Conservation (phyloP, 257 asterid genomes). For the Plantago major region DNA sequence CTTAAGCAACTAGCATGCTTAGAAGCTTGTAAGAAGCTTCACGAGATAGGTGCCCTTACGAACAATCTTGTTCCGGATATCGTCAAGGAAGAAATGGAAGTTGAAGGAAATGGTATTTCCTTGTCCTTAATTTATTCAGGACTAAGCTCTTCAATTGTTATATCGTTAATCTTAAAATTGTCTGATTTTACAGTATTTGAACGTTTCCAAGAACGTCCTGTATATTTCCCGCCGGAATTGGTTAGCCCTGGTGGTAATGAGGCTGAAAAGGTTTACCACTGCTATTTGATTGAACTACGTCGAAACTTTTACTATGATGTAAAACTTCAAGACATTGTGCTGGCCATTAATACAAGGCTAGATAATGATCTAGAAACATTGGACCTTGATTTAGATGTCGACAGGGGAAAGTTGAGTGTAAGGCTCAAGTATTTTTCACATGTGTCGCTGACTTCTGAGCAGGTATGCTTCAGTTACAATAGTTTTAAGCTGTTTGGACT, state of each 20-base stretch:
- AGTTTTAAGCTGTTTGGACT: background rate
- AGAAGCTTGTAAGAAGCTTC: constrained; percentile 83
- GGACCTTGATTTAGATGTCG: constrained; percentile 44
- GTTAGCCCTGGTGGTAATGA: constrained; percentile 26
- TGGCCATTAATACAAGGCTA: constrained; percentile 49
- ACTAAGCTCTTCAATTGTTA: background rate
- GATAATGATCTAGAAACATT: constrained; percentile 31
- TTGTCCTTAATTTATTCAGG: background rate
- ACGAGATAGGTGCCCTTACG: constrained; percentile 54
- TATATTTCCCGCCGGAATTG: constrained; percentile 60
- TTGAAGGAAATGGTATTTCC: constrained; percentile 38
- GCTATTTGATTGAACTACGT: constrained; percentile 48
- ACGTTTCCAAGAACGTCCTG: constrained; percentile 32
- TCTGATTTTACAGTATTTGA: constrained; percentile 34
- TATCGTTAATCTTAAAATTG: constrained; percentile 5
- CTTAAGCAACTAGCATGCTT: constrained; percentile 72
- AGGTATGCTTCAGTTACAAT: constrained; percentile 31
- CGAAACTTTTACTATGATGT: constrained; percentile 28
- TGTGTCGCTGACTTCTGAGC: constrained; percentile 26
- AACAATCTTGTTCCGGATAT: constrained; percentile 74
- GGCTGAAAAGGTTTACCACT: constrained; percentile 26
- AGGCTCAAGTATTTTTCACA: constrained; percentile 29
- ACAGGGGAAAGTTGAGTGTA: constrained; percentile 36
- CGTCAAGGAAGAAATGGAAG: constrained; percentile 50
- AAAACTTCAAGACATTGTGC: constrained; percentile 40